These are phyloP conservation scores for Lathyrus sativus DNA, from an alignment of 306 rosid genomes.

Conservation along the genomic window DNA sequence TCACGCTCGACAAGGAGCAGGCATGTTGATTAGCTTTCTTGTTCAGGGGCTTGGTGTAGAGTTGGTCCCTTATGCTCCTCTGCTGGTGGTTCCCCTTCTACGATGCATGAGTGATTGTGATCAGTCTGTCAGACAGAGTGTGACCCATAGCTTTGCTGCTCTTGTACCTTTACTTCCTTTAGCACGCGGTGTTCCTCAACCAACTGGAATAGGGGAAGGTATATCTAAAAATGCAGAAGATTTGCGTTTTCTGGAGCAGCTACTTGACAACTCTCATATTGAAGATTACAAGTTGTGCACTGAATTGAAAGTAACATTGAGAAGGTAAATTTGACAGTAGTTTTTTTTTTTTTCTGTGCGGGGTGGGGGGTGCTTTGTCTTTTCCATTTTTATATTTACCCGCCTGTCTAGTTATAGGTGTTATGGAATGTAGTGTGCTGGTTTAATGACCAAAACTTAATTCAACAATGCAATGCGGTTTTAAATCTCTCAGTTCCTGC, in stretches of 20 bases:
- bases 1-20: conserved; percentile 94
- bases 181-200: conserved; percentile 95
- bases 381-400: conserved; percentile 11
- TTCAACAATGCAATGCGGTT: conserved; percentile 1
- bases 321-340: conserved; percentile 63
- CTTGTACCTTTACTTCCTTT: conserved; percentile 98
- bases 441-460: conserved; percentile 18
- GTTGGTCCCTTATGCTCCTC: conserved; percentile 86
- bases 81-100: conserved; percentile 93
- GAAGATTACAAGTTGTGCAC: conserved; percentile 82
- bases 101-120: conserved; percentile 96
- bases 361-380: background rate
- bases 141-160: conserved; percentile 98
- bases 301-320: conserved; percentile 76
- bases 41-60: conserved; percentile 92
- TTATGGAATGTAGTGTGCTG: background rate
- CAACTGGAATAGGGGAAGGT: conserved; percentile 67
- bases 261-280: conserved; percentile 93
- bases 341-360: background rate
- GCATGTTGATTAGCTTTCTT: conserved; percentile 93
- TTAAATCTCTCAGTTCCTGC: conserved; percentile 14
- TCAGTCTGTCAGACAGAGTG: conserved; percentile 94
- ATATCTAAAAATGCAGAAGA: conserved; percentile 74
- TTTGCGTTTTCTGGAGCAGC: conserved; percentile 85
- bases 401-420: conserved; percentile 1